Conservation (phyloP, 495 filamentous ascomycete species). For the Tuber microsphaerosporum region DNA sequence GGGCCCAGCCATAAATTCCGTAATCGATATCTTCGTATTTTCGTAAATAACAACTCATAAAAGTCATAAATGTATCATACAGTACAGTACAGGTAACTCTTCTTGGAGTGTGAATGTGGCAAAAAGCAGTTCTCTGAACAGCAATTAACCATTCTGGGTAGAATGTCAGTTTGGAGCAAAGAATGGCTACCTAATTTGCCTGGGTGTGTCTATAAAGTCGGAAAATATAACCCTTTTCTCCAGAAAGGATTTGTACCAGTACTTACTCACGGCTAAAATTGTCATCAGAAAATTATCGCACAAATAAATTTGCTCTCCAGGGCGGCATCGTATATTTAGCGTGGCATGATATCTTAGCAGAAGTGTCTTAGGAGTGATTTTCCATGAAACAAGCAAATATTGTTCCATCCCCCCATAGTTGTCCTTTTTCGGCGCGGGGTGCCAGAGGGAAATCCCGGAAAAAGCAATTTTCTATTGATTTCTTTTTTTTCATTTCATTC, state of each 20-base stretch:
- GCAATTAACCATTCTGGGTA: background rate
- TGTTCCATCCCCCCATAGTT: background rate
- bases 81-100: background rate
- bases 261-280: too few species aligned
- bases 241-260: background rate
- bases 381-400: slow-evolving; percentile 5
- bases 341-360: background rate
- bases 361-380: background rate
- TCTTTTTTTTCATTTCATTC: background rate
- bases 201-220: background rate
- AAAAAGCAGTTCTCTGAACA: background rate
- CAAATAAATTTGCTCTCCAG: background rate
- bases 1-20: background rate
- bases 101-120: background rate
- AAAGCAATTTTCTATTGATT: background rate
- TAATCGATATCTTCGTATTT: background rate
- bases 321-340: background rate
- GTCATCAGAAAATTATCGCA: background rate
- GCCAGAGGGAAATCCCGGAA: background rate
- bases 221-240: background rate
- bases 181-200: background rate
- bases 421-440: background rate
- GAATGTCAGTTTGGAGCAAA: background rate
- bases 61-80: background rate
- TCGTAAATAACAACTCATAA: background rate